Percentiles rank a stretch among this genome's conserved stretches.
Conservation (phyloP, 805 yeast species). For the Zygoascus biomembranicola region DNA sequence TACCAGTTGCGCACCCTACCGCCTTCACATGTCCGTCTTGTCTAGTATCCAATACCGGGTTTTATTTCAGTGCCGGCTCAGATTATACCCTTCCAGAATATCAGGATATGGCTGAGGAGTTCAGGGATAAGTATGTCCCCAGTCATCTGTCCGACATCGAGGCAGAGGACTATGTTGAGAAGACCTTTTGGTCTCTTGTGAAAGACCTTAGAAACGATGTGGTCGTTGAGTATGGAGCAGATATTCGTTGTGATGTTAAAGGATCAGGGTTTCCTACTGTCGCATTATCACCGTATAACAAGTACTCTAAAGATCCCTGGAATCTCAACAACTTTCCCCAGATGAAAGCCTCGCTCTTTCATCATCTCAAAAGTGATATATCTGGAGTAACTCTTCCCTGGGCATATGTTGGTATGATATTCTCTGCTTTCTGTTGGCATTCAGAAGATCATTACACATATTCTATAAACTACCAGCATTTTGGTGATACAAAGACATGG, state of each 20-base stretch:
- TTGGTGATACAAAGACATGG: slow-evolving; percentile 88
- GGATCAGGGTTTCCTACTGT: slow-evolving; percentile 33
- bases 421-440: slow-evolving; percentile 95
- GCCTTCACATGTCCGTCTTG: slow-evolving; percentile 61
- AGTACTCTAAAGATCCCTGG: slow-evolving; percentile 31
- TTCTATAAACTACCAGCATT: slow-evolving; percentile 86
- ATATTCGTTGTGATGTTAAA: slow-evolving; percentile 28
- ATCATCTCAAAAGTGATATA: slow-evolving; percentile 31
- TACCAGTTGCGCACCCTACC: slow-evolving; percentile 49
- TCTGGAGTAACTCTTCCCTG: slow-evolving; percentile 96
- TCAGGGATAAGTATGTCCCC: slow-evolving; percentile 37
- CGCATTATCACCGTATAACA: slow-evolving; percentile 20
- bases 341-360: slow-evolving; percentile 27
- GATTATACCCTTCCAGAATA: slow-evolving; percentile 55
- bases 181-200: slow-evolving; percentile 31
- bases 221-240: slow-evolving; percentile 35
- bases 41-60: slow-evolving; percentile 77
- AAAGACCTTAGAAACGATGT: slow-evolving; percentile 23
- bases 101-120: slow-evolving; percentile 44
- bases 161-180: slow-evolving; percentile 23
- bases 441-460: slow-evolving; percentile 89
- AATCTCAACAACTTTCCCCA: slow-evolving; percentile 30
- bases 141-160: slow-evolving; percentile 5
- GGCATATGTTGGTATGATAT: slow-evolving; percentile 84
- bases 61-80: slow-evolving; percentile 72